Evolutionary conservation across 148 eudicot genomes (phyloP).

Genomic region (Spergularia bocconei): DNA sequence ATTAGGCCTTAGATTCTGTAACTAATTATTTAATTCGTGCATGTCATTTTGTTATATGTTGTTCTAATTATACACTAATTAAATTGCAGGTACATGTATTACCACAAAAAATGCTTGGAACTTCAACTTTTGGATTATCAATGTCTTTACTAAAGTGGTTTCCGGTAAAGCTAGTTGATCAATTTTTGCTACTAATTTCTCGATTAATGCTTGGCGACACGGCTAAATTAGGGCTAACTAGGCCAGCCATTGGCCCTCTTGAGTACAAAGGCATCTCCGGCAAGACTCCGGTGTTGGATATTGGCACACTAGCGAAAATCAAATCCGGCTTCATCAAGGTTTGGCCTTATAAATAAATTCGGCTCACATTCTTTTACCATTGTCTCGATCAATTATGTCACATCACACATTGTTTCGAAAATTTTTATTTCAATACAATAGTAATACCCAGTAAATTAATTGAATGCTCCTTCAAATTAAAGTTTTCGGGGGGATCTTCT

Average conservation of each 20-base stretch:
- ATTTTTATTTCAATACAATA: no score
- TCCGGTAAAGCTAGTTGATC: constrained; percentile 52
- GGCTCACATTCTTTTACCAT: no score
- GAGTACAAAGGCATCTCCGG: constrained; percentile 52
- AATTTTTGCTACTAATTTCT: constrained; percentile 48
- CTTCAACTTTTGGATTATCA: constrained; percentile 63
- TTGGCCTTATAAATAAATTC: background rate
- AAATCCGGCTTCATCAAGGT: constrained; percentile 56
- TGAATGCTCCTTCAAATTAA: no score
- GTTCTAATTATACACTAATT: background rate
- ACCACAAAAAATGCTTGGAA: constrained; percentile 66
- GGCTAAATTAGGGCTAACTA: constrained; percentile 41
- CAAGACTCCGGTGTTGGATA: constrained; percentile 68
- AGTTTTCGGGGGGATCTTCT: no score
- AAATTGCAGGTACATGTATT: constrained; percentile 57
- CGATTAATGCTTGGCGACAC: constrained; percentile 60
- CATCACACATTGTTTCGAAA: no score
- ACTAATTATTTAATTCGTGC: background rate
- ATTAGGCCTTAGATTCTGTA: background rate
- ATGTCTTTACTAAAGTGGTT: constrained; percentile 60
- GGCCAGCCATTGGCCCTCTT: constrained; percentile 66
- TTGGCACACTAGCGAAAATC: constrained; percentile 59
- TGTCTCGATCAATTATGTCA: no score
- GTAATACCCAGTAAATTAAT: no score
- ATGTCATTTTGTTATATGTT: background rate